Evolutionary conservation across 176 grass and related monocot genomes (phyloP).

Genomic region (Cenchrus americanus): DNA sequence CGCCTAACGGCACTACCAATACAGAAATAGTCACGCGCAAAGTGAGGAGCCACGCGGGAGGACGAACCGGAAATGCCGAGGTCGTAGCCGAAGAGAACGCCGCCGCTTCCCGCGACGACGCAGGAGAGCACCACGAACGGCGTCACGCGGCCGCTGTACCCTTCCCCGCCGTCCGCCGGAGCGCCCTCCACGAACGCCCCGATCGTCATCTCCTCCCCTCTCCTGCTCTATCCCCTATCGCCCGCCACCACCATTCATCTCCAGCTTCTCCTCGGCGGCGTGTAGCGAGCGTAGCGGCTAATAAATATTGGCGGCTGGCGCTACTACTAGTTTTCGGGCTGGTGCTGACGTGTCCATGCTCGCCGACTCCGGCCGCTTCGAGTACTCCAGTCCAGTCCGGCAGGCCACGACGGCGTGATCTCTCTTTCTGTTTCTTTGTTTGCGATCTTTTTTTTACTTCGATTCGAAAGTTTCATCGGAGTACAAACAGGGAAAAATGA

Average conservation of each 20-base stretch:
- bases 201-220: constrained; percentile 40
- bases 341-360: neutral
- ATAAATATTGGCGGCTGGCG: neutral
- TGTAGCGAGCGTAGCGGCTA: neutral
- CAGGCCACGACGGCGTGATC: too few relatives aligned
- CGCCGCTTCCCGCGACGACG: constrained; percentile 77
- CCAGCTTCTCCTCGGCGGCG: neutral
- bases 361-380: neutral
- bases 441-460: too few relatives aligned
- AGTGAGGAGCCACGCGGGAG: neutral
- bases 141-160: constrained; percentile 72
- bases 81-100: constrained; percentile 95
- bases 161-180: constrained; percentile 12
- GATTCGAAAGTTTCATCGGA: neutral
- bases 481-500: too few relatives aligned
- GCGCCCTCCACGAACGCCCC: constrained; percentile 24
- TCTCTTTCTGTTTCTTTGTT: too few relatives aligned
- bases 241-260: neutral
- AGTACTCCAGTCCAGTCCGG: too few relatives aligned
- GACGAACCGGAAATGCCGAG: constrained; percentile 75
- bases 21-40: neutral
- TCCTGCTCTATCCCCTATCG: neutral
- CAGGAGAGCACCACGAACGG: constrained; percentile 75
- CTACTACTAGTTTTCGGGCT: too few relatives aligned
- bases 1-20: neutral